phyloP scores from a whole-genome alignment of 140 eudicot species.

The Oenanthe javanica region DNA sequence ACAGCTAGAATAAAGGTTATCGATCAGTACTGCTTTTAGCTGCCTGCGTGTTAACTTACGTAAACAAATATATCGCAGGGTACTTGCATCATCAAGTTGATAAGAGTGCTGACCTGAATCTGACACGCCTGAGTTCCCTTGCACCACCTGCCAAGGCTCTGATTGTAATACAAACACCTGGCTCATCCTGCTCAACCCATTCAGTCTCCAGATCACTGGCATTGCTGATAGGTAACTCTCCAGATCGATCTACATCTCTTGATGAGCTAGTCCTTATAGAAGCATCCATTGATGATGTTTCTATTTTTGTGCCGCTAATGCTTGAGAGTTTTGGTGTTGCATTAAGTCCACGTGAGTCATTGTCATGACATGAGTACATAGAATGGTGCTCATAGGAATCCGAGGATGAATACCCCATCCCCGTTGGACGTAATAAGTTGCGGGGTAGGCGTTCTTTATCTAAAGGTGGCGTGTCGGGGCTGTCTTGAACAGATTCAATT shows the following conservation, averaged over 20 bases:
- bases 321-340: conserved; percentile 61
- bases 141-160: conserved; percentile 62
- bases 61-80: no score
- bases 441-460: conserved; percentile 58
- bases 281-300: conserved; percentile 70
- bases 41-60: not conserved
- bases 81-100: not conserved
- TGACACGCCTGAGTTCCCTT: conserved; percentile 84
- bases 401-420: conserved; percentile 56
- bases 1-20: no score
- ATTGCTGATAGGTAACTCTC: conserved; percentile 60
- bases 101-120: conserved; percentile 46
- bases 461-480: conserved; percentile 65
- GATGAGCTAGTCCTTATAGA: conserved; percentile 54
- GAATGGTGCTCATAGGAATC: conserved; percentile 57
- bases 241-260: conserved; percentile 82
- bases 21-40: not conserved
- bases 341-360: conserved; percentile 46
- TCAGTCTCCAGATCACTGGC: conserved; percentile 65
- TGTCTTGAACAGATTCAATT: conserved; percentile 47
- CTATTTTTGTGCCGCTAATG: conserved; percentile 67
- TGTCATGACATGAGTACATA: conserved; percentile 22
- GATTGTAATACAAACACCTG: conserved; percentile 68
- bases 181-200: conserved; percentile 75
- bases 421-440: conserved; percentile 46